Conservation (phyloP, 805 yeast species). For the Candida insectorum region DNA sequence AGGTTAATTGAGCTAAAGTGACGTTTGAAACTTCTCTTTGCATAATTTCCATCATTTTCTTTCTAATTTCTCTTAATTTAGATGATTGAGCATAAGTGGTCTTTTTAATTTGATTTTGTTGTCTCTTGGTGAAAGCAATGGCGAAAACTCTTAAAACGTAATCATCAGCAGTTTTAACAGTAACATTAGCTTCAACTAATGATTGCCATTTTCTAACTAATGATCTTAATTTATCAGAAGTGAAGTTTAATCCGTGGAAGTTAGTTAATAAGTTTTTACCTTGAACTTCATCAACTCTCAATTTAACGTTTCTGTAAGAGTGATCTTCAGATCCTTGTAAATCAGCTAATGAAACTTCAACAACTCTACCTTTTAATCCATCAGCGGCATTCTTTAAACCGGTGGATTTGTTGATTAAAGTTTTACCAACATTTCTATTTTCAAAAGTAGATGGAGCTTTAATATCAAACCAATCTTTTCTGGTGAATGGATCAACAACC, state of each 20-base stretch:
- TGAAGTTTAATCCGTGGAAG: conserved; percentile 99
- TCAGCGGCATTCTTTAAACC: conserved; percentile 98
- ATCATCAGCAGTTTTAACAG: conserved; percentile 97
- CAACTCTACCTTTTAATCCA: conserved; percentile 95
- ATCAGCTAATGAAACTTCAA: conserved; percentile 94
- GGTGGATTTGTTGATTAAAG: conserved; percentile 95
- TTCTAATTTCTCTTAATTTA: conserved; percentile 94
- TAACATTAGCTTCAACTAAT: conserved; percentile 94
- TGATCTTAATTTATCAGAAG: conserved; percentile 95
- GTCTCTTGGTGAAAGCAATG: conserved; percentile 98
- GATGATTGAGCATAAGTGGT: conserved; percentile 97
- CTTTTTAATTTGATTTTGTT: conserved; percentile 94
- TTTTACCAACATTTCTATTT: conserved; percentile 98
- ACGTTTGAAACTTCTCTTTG: conserved; percentile 92
- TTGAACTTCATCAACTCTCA: conserved; percentile 98
- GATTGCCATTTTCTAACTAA: conserved; percentile 99
- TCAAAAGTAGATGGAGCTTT: conserved; percentile 98
- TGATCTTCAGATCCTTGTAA: conserved; percentile 98
- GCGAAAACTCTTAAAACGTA: conserved; percentile 94
- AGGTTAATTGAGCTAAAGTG: conserved; percentile 92
- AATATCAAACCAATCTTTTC: conserved; percentile 97
- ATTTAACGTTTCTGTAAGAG: conserved; percentile 93
- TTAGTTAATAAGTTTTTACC: conserved; percentile 97
- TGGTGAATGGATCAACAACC: conserved; percentile 98
- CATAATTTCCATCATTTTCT: conserved; percentile 94